Conservation (phyloP, 345 rosid genomes). For the Eucalyptus coolabah region DNA sequence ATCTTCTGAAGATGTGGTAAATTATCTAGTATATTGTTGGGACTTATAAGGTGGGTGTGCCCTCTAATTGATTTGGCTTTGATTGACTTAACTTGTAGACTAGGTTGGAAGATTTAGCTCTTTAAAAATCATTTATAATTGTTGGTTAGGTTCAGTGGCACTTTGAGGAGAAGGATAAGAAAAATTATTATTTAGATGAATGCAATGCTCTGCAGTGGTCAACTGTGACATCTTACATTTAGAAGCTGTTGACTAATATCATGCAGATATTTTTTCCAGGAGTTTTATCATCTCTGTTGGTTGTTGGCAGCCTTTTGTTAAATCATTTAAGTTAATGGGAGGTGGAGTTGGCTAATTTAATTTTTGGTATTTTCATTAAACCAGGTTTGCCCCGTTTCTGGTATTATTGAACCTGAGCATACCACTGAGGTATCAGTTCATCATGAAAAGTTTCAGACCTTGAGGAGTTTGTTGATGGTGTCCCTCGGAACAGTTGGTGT, state of each 20-base stretch:
- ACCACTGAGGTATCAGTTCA: slow-evolving; percentile 52
- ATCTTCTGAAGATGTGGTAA: not conserved
- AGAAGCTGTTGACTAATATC: not conserved
- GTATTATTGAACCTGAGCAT: slow-evolving; percentile 51
- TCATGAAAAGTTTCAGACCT: slow-evolving; percentile 69
- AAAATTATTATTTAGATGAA: not conserved
- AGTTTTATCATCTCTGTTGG: not conserved
- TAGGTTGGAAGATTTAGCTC: not conserved
- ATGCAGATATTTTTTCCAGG: not conserved
- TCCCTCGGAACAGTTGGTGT: slow-evolving; percentile 82
- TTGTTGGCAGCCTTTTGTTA: not conserved
- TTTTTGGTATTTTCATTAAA: slow-evolving; percentile 3
- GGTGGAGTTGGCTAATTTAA: not conserved
- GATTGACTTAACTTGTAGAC: not conserved
- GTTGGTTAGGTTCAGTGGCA: not conserved
- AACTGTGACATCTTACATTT: not conserved
- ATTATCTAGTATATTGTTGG: not conserved
- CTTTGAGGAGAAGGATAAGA: not conserved
- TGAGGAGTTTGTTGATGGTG: slow-evolving; percentile 78
- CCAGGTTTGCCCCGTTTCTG: slow-evolving; percentile 81
- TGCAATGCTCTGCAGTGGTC: not conserved
- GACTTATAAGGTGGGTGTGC: not conserved
- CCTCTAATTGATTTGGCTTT: not conserved
- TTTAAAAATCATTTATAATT: not conserved
- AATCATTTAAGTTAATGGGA: not conserved